Conservation (phyloP, 805 yeast genomes). For the Pichia scutulata region DNA sequence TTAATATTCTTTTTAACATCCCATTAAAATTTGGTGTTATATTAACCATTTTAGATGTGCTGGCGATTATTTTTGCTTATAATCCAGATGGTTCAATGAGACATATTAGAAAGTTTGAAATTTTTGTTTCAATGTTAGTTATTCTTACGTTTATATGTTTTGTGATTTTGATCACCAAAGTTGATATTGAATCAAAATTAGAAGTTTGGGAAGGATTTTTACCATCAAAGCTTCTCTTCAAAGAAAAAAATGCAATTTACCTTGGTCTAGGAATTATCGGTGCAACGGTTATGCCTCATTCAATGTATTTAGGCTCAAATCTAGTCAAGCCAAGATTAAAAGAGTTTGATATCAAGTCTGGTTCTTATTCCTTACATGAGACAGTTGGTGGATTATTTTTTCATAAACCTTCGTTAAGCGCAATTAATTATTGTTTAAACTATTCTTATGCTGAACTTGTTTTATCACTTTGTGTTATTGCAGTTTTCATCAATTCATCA, state of each 20-base stretch:
- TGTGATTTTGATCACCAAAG: slow-evolving; percentile 55
- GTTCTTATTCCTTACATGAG: slow-evolving; percentile 9
- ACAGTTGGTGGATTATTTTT: slow-evolving; percentile 15
- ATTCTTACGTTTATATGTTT: slow-evolving; percentile 71
- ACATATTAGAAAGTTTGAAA: slow-evolving; percentile 70
- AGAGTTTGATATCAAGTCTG: slow-evolving; percentile 54
- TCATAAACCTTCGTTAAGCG: slow-evolving; percentile 65
- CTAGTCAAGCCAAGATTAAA: slow-evolving; percentile 77
- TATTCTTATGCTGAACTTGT: slow-evolving; percentile 68
- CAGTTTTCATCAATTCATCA: slow-evolving; percentile 79
- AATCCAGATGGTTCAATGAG: slow-evolving; percentile 68
- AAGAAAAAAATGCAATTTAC: slow-evolving; percentile 60
- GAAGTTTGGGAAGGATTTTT: slow-evolving; percentile 59
- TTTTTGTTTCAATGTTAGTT: slow-evolving; percentile 65
- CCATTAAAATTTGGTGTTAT: slow-evolving; percentile 72
- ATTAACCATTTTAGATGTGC: slow-evolving; percentile 74
- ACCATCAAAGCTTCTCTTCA: slow-evolving; percentile 50
- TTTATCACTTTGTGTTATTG: slow-evolving; percentile 66
- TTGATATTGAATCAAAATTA: slow-evolving; percentile 43
- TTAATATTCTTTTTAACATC: slow-evolving; percentile 65
- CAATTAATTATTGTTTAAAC: slow-evolving; percentile 64
- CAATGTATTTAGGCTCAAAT: slow-evolving; percentile 77
- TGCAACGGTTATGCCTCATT: slow-evolving; percentile 95
- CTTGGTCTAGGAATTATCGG: slow-evolving; percentile 80
- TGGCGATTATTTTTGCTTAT: slow-evolving; percentile 71